These are phyloP conservation scores for Coemansia sp. DNA, from an alignment of 192 early-diverging fungal genomes.

Conservation along the genomic window DNA sequence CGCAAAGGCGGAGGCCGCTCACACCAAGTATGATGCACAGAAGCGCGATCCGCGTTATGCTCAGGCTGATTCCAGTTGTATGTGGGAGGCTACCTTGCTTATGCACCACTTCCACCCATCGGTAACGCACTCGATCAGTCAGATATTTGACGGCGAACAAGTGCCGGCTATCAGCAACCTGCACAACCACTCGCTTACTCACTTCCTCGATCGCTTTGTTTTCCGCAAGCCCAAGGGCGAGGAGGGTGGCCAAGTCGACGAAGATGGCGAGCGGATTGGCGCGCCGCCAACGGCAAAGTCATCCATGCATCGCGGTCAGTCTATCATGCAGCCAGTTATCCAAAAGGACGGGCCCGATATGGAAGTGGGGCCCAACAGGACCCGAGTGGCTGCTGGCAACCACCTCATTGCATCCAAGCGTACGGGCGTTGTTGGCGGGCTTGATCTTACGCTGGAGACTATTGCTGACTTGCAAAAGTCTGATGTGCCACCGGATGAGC, in stretches of 20 bases:
- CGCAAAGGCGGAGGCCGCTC: not conserved
- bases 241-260: constrained; percentile 55
- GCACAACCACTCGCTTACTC: constrained; percentile 84
- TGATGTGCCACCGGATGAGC: constrained; percentile 29
- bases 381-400: constrained; percentile 36
- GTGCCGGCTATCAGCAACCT: constrained; percentile 71
- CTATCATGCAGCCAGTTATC: constrained; percentile 57
- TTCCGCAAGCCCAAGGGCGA: constrained; percentile 87
- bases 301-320: constrained; percentile 34
- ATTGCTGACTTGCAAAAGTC: constrained; percentile 38
- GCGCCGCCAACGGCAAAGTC: constrained; percentile 6
- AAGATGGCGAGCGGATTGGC: not conserved
- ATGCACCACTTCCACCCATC: constrained; percentile 89
- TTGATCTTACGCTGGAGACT: constrained; percentile 34
- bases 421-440: constrained; percentile 58
- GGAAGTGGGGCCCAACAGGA: constrained; percentile 12
- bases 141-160: constrained; percentile 65
- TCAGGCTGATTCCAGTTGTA: constrained; percentile 75
- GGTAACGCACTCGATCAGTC: constrained; percentile 75
- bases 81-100: constrained; percentile 90
- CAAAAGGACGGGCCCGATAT: constrained; percentile 20
- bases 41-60: constrained; percentile 87
- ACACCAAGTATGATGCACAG: constrained; percentile 67
- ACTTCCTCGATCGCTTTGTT: constrained; percentile 95
- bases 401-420: constrained; percentile 67